Conservation (phyloP, 768 basidiomycete genomes). For the Boletus bicolor region DNA sequence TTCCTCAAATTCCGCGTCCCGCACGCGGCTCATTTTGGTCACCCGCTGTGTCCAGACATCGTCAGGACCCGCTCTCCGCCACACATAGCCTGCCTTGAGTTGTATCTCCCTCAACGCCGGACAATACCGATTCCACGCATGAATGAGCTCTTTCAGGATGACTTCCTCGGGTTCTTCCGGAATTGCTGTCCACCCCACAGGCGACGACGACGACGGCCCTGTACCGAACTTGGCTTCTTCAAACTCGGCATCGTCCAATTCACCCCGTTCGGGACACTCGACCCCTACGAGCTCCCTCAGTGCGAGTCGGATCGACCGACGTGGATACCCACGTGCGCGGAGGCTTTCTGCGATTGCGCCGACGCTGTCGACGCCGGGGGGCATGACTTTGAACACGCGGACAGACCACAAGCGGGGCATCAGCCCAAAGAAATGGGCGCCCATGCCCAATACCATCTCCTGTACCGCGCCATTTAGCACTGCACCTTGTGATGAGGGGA, state of each 20-base stretch:
- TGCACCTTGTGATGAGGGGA: background rate
- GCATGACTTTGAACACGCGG: constrained; percentile 35
- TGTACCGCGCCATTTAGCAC: constrained; percentile 1
- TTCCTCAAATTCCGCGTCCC: constrained; percentile 21
- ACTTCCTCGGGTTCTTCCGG: constrained; percentile 23
- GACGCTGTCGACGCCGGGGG: constrained; percentile 11
- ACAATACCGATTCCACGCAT: constrained; percentile 45
- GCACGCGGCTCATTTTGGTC: constrained; percentile 4
- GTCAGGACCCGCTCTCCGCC: constrained; percentile 37
- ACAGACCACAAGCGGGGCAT: constrained; percentile 38
- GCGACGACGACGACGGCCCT: background rate
- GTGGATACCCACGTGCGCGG: constrained; percentile 9
- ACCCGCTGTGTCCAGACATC: constrained; percentile 36
- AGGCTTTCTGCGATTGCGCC: constrained; percentile 5
- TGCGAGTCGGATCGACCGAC: constrained; percentile 6
- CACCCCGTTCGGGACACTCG: constrained; percentile 13
- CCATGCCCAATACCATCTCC: constrained; percentile 42
- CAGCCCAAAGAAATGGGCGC: constrained; percentile 39
- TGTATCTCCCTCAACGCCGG: constrained; percentile 39
- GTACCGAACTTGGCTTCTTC: constrained; percentile 15
- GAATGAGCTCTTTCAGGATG: constrained; percentile 36
- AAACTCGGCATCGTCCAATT: constrained; percentile 21
- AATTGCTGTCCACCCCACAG: background rate
- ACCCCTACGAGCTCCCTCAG: constrained; percentile 9
- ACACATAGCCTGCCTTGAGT: constrained; percentile 37